Percentiles rank a stretch among this genome's conserved stretches.
Evolutionary conservation across 2,329 filamentous ascomycete species (phyloP).

Genomic region (Hypoxylon rubiginosum): DNA sequence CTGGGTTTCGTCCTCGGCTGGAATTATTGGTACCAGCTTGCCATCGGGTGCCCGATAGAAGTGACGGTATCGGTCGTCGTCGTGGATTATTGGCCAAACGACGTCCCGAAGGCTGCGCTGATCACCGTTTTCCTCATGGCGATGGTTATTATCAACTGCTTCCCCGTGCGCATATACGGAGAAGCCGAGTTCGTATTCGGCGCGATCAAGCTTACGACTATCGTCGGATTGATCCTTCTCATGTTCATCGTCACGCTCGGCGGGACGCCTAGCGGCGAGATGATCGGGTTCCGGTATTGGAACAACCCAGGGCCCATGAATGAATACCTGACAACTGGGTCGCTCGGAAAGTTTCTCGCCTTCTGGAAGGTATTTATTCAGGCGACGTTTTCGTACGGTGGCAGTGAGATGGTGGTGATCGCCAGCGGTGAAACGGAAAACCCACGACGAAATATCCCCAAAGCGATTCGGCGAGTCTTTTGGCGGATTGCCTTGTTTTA

Average conservation of each 20-base stretch:
- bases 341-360: constrained; percentile 57
- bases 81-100: constrained; percentile 60
- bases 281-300: constrained; percentile 63
- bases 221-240: constrained; percentile 63
- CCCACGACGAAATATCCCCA: constrained; percentile 72
- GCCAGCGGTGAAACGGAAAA: constrained; percentile 72
- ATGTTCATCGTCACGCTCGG: constrained; percentile 65
- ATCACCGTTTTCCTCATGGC: constrained; percentile 56
- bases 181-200: constrained; percentile 67
- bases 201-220: constrained; percentile 63
- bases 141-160: constrained; percentile 57
- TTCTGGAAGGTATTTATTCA: constrained; percentile 63
- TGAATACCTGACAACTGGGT: constrained; percentile 56
- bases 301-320: constrained; percentile 59
- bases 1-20: constrained; percentile 64
- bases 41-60: constrained; percentile 63
- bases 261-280: constrained; percentile 58
- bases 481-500: constrained; percentile 77
- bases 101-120: constrained; percentile 47
- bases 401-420: constrained; percentile 59
- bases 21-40: constrained; percentile 67
- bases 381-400: constrained; percentile 63
- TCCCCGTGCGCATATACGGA: constrained; percentile 62
- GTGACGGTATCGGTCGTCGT: constrained; percentile 62
- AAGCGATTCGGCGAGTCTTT: constrained; percentile 76